These are phyloP conservation scores for Ophiostoma himal-ulmi DNA, from an alignment of 2,329 filamentous ascomycete species.

Conservation along the genomic window DNA sequence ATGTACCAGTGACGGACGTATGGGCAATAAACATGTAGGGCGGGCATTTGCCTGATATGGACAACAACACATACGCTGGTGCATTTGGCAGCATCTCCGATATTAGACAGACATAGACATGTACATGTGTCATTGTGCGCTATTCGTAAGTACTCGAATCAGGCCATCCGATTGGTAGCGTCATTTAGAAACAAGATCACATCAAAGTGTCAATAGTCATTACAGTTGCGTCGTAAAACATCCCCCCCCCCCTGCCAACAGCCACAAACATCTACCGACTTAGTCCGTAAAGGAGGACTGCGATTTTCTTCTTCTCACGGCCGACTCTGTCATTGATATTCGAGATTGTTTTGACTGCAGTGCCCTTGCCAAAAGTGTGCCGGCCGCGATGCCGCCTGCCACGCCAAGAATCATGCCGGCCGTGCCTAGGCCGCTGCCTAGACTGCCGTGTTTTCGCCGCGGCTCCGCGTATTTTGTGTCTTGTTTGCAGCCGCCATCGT, in stretches of 20 bases:
- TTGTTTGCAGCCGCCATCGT: neutral
- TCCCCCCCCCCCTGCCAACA: no score
- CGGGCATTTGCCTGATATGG: neutral
- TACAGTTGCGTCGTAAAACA: no score
- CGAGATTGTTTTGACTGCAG: neutral
- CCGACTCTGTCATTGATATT: neutral
- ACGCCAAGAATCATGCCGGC: constrained; percentile 18
- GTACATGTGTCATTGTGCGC: neutral
- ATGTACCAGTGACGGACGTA: neutral
- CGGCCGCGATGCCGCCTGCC: constrained; percentile 21
- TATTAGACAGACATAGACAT: neutral
- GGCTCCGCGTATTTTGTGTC: neutral
- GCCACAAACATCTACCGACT: neutral
- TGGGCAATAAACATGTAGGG: neutral
- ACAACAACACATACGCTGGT: neutral
- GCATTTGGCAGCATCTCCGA: neutral
- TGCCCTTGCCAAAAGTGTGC: constrained; percentile 16
- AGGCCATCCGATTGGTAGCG: neutral
- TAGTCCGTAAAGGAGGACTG: constrained; percentile 3
- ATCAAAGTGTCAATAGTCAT: neutral
- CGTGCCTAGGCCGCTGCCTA: neutral
- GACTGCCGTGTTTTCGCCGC: neutral
- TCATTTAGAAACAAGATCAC: neutral
- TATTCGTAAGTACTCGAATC: neutral
- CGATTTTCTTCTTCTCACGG: neutral